These are phyloP conservation scores for Metahyphopichia silvanorum DNA, from an alignment of 805 yeast species.

Conservation along the genomic window DNA sequence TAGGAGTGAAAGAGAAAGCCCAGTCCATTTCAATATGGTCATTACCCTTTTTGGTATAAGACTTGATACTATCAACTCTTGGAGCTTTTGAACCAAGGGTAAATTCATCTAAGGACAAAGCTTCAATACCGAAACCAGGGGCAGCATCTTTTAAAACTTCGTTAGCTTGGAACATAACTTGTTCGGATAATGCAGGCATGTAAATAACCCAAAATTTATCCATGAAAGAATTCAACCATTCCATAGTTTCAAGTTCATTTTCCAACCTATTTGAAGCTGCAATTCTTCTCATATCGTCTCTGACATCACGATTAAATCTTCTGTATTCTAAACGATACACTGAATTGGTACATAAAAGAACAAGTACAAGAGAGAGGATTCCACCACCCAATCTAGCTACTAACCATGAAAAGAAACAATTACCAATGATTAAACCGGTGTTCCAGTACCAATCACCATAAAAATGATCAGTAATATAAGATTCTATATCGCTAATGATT, in stretches of 20 bases:
- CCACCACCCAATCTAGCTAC: constrained; percentile 64
- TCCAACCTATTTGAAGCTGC: constrained; percentile 63
- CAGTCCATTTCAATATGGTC: constrained; percentile 79
- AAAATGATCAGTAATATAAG: constrained; percentile 65
- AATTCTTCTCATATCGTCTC: constrained; percentile 73
- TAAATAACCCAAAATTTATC: constrained; percentile 85
- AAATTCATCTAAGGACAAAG: constrained; percentile 68
- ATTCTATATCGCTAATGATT: constrained; percentile 40
- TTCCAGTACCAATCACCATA: constrained; percentile 74
- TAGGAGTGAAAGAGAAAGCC: constrained; percentile 78
- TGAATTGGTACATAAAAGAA: constrained; percentile 58
- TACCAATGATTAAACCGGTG: constrained; percentile 59
- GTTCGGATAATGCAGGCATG: constrained; percentile 80
- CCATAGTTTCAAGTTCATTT: constrained; percentile 66
- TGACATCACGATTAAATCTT: constrained; percentile 67
- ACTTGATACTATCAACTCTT: constrained; percentile 63
- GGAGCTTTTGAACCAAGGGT: constrained; percentile 83
- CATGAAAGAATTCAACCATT: constrained; percentile 75
- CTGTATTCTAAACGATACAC: constrained; percentile 72
- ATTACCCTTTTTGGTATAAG: constrained; percentile 66
- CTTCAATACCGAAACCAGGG: constrained; percentile 82
- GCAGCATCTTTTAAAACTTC: constrained; percentile 65
- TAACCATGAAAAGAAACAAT: constrained; percentile 70
- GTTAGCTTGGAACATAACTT: constrained; percentile 69
- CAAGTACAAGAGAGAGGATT: constrained; percentile 56